Conservation (phyloP, 2,329 filamentous ascomycete genomes). For the Drechslera avenae region DNA sequence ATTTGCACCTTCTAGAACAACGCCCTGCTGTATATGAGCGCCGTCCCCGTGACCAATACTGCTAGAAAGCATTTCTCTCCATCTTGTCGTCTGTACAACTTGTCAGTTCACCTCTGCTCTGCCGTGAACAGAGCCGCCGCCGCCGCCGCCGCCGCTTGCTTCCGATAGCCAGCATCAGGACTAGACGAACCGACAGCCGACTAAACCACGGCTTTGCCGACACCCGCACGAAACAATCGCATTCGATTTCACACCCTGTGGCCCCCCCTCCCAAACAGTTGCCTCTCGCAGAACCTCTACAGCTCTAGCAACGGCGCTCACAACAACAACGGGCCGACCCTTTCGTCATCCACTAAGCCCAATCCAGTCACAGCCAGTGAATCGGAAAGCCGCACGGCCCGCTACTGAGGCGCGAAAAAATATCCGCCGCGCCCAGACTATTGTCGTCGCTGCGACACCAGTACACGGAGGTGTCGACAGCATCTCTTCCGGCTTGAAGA, state of each 20-base stretch:
- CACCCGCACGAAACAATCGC: conserved; percentile 8
- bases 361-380: conserved; percentile 31
- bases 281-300: conserved; percentile 3
- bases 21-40: conserved; percentile 24
- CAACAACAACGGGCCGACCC: conserved; percentile 40
- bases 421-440: conserved; percentile 22
- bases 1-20: conserved; percentile 21
- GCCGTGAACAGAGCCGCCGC: conserved; percentile 33
- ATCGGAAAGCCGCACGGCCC: conserved; percentile 24
- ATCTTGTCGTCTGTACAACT: conserved; percentile 17
- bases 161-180: conserved; percentile 33
- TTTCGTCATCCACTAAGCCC: conserved; percentile 40
- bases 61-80: conserved; percentile 23
- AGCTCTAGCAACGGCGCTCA: conserved; percentile 22
- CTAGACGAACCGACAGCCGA: conserved; percentile 27
- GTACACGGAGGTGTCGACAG: conserved; percentile 25
- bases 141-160: conserved; percentile 12
- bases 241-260: conserved; percentile 4
- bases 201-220: conserved; percentile 22
- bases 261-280: conserved; percentile 10
- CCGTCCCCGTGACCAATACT: conserved; percentile 38
- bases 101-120: conserved; percentile 7
- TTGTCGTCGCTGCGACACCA: conserved; percentile 27
- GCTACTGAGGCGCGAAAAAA: conserved; percentile 27
- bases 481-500: conserved; percentile 23